A percentile compares a stretch with the other conserved stretches of the same genome.
These are phyloP conservation scores for Penicillium oxalicum DNA, from an alignment of 2,329 filamentous ascomycete species.

Conservation along the genomic window DNA sequence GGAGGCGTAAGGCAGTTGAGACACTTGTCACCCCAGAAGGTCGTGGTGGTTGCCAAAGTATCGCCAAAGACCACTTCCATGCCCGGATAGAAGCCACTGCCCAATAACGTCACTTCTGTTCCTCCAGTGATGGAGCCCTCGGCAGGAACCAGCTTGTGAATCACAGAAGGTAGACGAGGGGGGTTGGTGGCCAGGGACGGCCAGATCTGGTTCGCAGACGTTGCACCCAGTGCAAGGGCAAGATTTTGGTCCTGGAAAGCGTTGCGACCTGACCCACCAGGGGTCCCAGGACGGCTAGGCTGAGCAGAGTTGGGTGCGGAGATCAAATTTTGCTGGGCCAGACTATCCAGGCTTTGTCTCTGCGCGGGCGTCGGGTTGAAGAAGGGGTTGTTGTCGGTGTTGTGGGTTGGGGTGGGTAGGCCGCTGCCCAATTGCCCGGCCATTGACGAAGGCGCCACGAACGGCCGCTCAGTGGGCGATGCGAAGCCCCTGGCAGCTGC, in stretches of 20 bases:
- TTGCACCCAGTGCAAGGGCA: conserved; percentile 34
- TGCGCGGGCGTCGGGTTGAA: conserved; percentile 52
- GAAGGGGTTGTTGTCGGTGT: conserved; percentile 54
- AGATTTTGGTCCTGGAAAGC: conserved; percentile 36
- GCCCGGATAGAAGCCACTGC: conserved; percentile 70
- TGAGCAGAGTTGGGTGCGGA: conserved; percentile 68
- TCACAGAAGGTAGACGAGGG: conserved; percentile 55
- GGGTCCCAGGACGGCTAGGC: conserved; percentile 72
- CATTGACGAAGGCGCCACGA: conserved; percentile 40
- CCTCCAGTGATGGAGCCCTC: conserved; percentile 78
- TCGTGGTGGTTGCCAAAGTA: conserved; percentile 62
- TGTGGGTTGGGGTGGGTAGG: conserved; percentile 59
- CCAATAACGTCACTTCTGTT: conserved; percentile 79
- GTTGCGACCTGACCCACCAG: conserved; percentile 45
- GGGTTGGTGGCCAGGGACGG: conserved; percentile 48
- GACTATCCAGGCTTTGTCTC: conserved; percentile 59
- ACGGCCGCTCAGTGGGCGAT: conserved; percentile 42
- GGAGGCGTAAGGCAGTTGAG: conserved; percentile 74
- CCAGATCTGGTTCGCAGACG: conserved; percentile 48
- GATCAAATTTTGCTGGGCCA: conserved; percentile 59
- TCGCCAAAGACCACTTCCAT: conserved; percentile 83
- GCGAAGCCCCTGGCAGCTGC: conserved; percentile 34
- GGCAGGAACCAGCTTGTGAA: conserved; percentile 75
- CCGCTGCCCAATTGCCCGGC: conserved; percentile 51
- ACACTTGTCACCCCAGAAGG: conserved; percentile 74